Evolutionary conservation across 2,329 filamentous ascomycete genomes (phyloP).

Genomic region (Pseudogymnoascus sp.): DNA sequence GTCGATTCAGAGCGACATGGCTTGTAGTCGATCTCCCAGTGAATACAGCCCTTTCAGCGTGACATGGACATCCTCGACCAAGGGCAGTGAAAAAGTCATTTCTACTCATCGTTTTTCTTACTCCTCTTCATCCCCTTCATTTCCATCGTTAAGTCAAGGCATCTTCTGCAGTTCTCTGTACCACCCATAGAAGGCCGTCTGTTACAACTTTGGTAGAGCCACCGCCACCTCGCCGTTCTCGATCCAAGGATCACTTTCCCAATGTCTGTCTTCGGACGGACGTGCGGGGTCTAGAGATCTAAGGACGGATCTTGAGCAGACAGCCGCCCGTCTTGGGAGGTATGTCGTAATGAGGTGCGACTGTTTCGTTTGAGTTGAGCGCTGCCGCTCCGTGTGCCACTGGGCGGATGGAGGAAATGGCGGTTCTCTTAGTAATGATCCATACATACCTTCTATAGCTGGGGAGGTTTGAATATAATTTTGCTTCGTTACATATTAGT

Average conservation of each 20-base stretch:
- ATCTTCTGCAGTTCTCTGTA: constrained; percentile 56
- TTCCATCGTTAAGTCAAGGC: constrained; percentile 79
- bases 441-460: constrained; percentile 56
- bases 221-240: constrained; percentile 59
- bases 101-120: constrained; percentile 15
- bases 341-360: constrained; percentile 60
- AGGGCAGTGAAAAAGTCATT: neutral
- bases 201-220: constrained; percentile 99
- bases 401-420: constrained; percentile 41
- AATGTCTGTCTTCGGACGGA: constrained; percentile 13
- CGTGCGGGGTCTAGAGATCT: neutral
- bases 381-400: constrained; percentile 48
- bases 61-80: neutral
- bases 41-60: neutral
- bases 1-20: neutral
- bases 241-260: constrained; percentile 37
- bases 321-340: constrained; percentile 78
- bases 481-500: neutral
- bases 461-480: neutral
- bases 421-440: constrained; percentile 98
- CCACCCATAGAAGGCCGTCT: constrained; percentile 72
- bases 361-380: constrained; percentile 99
- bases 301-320: constrained; percentile 55
- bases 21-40: neutral
- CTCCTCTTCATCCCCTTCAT: constrained; percentile 14